Conservation (phyloP, 2,329 filamentous ascomycete genomes). For the Colletotrichum endophyticum region DNA sequence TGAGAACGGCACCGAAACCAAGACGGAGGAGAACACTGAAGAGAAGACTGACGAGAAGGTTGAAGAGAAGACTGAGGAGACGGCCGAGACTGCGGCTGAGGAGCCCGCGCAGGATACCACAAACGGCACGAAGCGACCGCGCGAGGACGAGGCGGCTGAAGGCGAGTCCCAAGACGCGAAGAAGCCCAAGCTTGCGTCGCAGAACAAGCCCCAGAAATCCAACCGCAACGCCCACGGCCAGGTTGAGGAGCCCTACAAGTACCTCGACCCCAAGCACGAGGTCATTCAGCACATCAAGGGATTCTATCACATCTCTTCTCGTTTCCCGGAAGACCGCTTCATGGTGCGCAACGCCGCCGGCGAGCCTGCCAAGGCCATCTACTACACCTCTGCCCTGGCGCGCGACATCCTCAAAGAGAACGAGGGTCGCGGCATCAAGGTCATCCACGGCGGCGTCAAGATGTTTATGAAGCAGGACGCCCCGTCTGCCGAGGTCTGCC, state of each 20-base stretch:
- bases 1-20: conserved; percentile 14
- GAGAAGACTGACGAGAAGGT: conserved; percentile 9
- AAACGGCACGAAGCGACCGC: conserved; percentile 36
- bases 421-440: conserved; percentile 89
- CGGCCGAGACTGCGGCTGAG: conserved; percentile 7
- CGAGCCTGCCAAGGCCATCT: conserved; percentile 90
- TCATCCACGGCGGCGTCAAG: conserved; percentile 95
- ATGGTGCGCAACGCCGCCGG: conserved; percentile 94
- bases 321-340: conserved; percentile 90
- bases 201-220: conserved; percentile 33
- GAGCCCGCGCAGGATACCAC: conserved; percentile 13
- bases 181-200: conserved; percentile 45
- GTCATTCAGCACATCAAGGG: conserved; percentile 78
- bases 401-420: conserved; percentile 87
- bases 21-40: conserved; percentile 13
- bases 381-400: conserved; percentile 88
- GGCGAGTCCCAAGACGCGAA: conserved; percentile 39
- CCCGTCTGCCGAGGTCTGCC: conserved; percentile 83
- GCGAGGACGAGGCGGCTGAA: conserved; percentile 33
- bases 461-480: conserved; percentile 99
- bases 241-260: conserved; percentile 94
- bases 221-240: conserved; percentile 54
- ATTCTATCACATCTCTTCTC: conserved; percentile 84
- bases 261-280: conserved; percentile 74
- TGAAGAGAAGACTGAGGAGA: background rate